Base-by-base conservation (phyloP, 1,139 yeast species). In the Candida neerlandica region DNA sequence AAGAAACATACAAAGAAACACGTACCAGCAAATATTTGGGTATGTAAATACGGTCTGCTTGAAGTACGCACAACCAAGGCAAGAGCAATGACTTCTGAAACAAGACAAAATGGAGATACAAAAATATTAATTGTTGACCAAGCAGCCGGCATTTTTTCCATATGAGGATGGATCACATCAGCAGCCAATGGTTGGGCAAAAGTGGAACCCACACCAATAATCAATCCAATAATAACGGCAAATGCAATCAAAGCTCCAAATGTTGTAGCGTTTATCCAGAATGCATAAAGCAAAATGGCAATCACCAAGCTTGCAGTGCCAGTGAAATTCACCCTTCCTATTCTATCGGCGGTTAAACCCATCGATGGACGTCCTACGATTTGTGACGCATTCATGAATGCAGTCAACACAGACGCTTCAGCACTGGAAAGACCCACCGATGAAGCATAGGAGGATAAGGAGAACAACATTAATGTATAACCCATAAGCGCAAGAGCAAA, bases 191-290 rank as follows among this genome's bases (percentile, higher is more conserved):
- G 84, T 21, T 83, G 80, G 48, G 79, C 76, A 78, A 83, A 78
- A 11, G 84, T 80, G 58, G 85, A 80, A 12, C 85, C 86, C n/a
- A 85, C 78, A 41, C 91, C 92, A 48, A 83, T 67, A 11, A 78
- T 64, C 4, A 73, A 59, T 0, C 92, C 92, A 21, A 77, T 60
- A n/a, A 82, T 51, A 2, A 81, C 65, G 1, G 80, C 71, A 60
- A 84, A 82, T 1, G 76, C 82, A 23, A 85, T 61, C 47, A 85
- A 61, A n/a, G 81, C 62, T 0, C 72, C 74, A 58, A 76, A 84
- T 0, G 80, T 67, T 10, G 69, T 69, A 1, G 85, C 81, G 53
- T 82, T 77, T 19, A 82, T 71, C 89, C 89, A 84, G 56, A 67
- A 75, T 6, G 77, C 73, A 66, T 72, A 63, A 61, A 77, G 53